phyloP scores from a whole-genome alignment of 2,329 filamentous ascomycete species.

The Dryadomyces quercus-mongolicae region DNA sequence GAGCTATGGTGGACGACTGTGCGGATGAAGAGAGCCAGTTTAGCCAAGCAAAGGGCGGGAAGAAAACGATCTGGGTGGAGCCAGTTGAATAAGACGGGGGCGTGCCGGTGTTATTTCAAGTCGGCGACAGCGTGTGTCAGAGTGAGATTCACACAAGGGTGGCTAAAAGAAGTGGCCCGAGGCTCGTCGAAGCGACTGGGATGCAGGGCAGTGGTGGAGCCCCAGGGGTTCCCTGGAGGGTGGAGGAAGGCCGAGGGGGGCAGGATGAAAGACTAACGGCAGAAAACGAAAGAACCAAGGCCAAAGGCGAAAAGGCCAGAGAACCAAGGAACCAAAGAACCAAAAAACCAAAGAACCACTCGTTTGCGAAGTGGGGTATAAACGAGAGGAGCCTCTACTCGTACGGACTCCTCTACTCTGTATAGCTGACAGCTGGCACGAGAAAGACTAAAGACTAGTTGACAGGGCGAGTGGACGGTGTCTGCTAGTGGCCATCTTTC shows the following conservation, averaged over 20 bases:
- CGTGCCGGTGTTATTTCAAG: background rate
- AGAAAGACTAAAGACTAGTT: background rate
- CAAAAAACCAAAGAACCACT: too few relatives aligned
- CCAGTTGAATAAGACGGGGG: background rate
- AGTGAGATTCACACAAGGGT: background rate
- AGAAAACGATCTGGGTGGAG: slow-evolving; percentile 1
- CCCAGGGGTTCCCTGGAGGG: background rate
- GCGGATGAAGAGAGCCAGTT: too few relatives aligned
- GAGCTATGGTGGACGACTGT: background rate
- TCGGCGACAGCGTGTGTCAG: slow-evolving; percentile 1
- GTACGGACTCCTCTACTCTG: too few relatives aligned
- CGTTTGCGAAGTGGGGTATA: background rate
- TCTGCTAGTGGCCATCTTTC: too few relatives aligned
- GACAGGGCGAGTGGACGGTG: too few relatives aligned
- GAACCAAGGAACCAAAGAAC: too few relatives aligned
- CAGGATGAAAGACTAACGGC: too few relatives aligned
- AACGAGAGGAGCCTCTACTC: too few relatives aligned
- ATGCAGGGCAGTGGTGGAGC: background rate
- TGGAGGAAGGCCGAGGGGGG: background rate
- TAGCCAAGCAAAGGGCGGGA: background rate
- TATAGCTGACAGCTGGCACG: background rate
- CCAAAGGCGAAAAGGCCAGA: too few relatives aligned
- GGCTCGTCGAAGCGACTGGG: background rate
- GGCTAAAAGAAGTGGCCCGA: background rate
- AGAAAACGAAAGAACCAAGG: too few relatives aligned